Evolutionary conservation across 495 filamentous ascomycete genomes (phyloP).

Genomic region (Trichoderma asperelloides): DNA sequence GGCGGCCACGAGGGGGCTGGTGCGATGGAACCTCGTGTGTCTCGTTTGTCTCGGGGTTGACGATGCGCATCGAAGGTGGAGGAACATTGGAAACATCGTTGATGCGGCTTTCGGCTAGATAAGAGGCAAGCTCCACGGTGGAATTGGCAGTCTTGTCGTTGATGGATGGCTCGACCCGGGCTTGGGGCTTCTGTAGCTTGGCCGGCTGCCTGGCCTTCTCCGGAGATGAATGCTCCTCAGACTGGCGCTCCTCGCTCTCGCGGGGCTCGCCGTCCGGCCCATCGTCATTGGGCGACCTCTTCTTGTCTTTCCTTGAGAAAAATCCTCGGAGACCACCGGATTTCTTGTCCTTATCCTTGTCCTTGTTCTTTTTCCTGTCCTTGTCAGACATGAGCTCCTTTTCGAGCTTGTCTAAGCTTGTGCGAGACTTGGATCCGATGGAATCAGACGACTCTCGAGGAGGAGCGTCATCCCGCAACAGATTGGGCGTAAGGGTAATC

Average conservation of each 20-base stretch:
- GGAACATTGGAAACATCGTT: slow-evolving; percentile 36
- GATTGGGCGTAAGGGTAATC: slow-evolving; percentile 89
- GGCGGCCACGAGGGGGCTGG: slow-evolving; percentile 20
- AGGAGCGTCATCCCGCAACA: slow-evolving; percentile 79
- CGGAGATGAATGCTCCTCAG: slow-evolving; percentile 28
- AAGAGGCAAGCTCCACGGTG: slow-evolving; percentile 22
- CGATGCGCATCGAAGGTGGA: slow-evolving; percentile 51
- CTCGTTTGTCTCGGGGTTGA: slow-evolving; percentile 44
- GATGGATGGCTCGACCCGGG: slow-evolving; percentile 45
- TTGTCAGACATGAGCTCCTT: slow-evolving; percentile 35
- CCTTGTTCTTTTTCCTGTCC: slow-evolving; percentile 39
- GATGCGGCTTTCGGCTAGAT: slow-evolving; percentile 30
- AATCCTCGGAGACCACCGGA: slow-evolving; percentile 83
- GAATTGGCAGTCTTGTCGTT: slow-evolving; percentile 29
- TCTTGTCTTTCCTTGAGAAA: slow-evolving; percentile 94
- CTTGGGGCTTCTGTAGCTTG: slow-evolving; percentile 67
- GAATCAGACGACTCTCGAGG: slow-evolving; percentile 51
- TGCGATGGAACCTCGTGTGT: slow-evolving; percentile 27
- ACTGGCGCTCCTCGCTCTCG: slow-evolving; percentile 37
- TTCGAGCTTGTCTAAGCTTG: slow-evolving; percentile 49
- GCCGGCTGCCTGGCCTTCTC: slow-evolving; percentile 31
- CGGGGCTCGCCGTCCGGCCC: slow-evolving; percentile 37
- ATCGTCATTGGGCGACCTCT: slow-evolving; percentile 56
- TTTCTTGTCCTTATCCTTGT: slow-evolving; percentile 85
- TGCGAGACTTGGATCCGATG: slow-evolving; percentile 45